These are phyloP conservation scores for Spizellomyces sp. DNA, from an alignment of 192 early-diverging fungal species.

Conservation along the genomic window DNA sequence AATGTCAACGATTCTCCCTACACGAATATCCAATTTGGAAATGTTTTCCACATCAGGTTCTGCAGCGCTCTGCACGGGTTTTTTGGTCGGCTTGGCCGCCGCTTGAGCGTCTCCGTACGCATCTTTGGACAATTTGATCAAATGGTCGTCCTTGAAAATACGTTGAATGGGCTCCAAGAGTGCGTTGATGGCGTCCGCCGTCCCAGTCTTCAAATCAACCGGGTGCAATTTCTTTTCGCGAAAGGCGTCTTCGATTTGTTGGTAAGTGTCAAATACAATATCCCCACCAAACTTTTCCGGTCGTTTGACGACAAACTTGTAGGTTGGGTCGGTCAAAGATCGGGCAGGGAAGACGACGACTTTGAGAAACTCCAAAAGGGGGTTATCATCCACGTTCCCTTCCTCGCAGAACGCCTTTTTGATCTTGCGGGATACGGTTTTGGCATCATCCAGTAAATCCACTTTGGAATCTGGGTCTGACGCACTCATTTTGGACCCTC, in stretches of 20 bases:
- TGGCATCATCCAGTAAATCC: constrained; percentile 86
- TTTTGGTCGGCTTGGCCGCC: constrained; percentile 4
- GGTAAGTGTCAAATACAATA: constrained; percentile 68
- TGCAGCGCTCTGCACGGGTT: not conserved
- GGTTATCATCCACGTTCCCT: constrained; percentile 91
- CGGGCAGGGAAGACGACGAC: constrained; percentile 87
- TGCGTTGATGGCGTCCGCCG: constrained; percentile 77
- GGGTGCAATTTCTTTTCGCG: constrained; percentile 87
- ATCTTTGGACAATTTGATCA: constrained; percentile 68
- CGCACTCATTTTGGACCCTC: constrained; percentile 93
- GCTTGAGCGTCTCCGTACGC: constrained; percentile 77
- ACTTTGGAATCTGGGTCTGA: constrained; percentile 98
- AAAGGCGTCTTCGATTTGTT: constrained; percentile 84
- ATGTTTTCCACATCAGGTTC: constrained; percentile 25
- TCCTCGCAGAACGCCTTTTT: constrained; percentile 97
- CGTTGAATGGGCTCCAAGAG: constrained; percentile 88
- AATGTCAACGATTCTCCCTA: constrained; percentile 62
- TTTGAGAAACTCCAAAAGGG: constrained; percentile 87
- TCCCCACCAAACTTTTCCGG: constrained; percentile 93
- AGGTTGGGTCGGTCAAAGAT: constrained; percentile 52
- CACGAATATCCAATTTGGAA: constrained; percentile 54
- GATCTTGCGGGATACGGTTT: constrained; percentile 82
- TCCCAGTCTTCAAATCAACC: constrained; percentile 89
- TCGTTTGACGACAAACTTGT: constrained; percentile 63
- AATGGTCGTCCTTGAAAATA: constrained; percentile 67